Evolutionary conservation across 805 yeast species (phyloP).

Genomic region (Wickerhamiella dianesei): DNA sequence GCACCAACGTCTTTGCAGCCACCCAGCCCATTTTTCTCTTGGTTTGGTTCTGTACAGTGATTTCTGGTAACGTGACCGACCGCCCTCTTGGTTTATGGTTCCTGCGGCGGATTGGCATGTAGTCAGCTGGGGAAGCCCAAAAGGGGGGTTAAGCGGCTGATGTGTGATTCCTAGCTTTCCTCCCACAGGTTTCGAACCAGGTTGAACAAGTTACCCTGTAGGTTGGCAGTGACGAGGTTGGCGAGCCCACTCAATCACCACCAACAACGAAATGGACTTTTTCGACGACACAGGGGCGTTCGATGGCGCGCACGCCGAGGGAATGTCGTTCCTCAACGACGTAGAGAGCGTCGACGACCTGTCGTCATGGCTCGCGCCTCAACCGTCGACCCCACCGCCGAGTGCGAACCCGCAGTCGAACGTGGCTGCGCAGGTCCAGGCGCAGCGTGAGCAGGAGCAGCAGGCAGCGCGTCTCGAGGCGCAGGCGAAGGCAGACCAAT

Average conservation of each 20-base stretch:
- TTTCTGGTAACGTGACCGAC: no score
- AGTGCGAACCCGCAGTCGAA: background rate
- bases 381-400: background rate
- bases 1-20: background rate
- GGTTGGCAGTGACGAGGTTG: no score
- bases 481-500: constrained; percentile 4
- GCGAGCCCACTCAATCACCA: background rate
- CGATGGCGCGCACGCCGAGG: constrained; percentile 2
- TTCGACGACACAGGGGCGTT: constrained; percentile 12
- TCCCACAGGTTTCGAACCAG: no score
- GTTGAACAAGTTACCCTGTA: no score
- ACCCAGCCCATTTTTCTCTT: background rate
- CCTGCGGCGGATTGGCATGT: no score
- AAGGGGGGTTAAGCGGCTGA: background rate
- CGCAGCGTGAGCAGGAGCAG: constrained; percentile 2
- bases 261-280: constrained; percentile 12
- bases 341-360: constrained; percentile 12
- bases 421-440: background rate
- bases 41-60: no score
- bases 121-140: background rate
- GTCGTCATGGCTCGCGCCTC: constrained; percentile 10
- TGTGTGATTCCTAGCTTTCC: background rate
- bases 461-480: constrained; percentile 20
- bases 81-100: no score
- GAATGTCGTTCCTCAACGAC: constrained; percentile 10